Conservation (phyloP, 2,329 filamentous ascomycete genomes). For the Tolypocladium tundrense region DNA sequence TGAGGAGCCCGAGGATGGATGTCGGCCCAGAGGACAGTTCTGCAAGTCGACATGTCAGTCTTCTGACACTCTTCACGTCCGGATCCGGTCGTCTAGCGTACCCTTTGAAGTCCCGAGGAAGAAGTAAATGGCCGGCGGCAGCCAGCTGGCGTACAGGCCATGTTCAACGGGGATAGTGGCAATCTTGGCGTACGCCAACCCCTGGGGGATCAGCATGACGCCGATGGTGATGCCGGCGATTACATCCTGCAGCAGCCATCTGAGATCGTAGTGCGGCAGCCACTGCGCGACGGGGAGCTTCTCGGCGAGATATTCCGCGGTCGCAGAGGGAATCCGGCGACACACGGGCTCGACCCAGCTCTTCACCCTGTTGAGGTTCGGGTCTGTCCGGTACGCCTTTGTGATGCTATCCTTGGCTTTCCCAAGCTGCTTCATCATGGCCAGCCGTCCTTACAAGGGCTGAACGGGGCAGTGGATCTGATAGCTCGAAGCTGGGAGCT, state of each 20-base stretch:
- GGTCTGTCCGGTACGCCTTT: slow-evolving; percentile 13
- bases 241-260: slow-evolving; percentile 52
- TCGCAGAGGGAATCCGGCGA: slow-evolving; percentile 36
- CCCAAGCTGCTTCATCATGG: slow-evolving; percentile 10
- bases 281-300: slow-evolving; percentile 54
- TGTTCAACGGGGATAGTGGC: slow-evolving; percentile 51
- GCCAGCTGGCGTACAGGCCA: slow-evolving; percentile 49
- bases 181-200: slow-evolving; percentile 51
- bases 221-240: slow-evolving; percentile 53
- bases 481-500: neutral
- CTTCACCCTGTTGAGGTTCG: slow-evolving; percentile 14
- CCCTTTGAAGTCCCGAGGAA: slow-evolving; percentile 55
- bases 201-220: slow-evolving; percentile 51
- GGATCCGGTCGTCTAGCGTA: slow-evolving; percentile 8
- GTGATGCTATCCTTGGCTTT: slow-evolving; percentile 9
- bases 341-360: slow-evolving; percentile 13
- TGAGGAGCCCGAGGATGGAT: slow-evolving; percentile 53
- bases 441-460: neutral
- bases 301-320: slow-evolving; percentile 44
- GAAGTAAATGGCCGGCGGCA: slow-evolving; percentile 45
- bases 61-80: neutral
- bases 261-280: slow-evolving; percentile 49
- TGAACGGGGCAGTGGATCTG: neutral
- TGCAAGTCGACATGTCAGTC: slow-evolving; percentile 12
- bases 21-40: slow-evolving; percentile 55